A percentile compares a stretch with the other conserved stretches of the same genome.
These are phyloP conservation scores for Pleodorina starrii DNA, from an alignment of 139 green algal species.

Conservation along the genomic window DNA sequence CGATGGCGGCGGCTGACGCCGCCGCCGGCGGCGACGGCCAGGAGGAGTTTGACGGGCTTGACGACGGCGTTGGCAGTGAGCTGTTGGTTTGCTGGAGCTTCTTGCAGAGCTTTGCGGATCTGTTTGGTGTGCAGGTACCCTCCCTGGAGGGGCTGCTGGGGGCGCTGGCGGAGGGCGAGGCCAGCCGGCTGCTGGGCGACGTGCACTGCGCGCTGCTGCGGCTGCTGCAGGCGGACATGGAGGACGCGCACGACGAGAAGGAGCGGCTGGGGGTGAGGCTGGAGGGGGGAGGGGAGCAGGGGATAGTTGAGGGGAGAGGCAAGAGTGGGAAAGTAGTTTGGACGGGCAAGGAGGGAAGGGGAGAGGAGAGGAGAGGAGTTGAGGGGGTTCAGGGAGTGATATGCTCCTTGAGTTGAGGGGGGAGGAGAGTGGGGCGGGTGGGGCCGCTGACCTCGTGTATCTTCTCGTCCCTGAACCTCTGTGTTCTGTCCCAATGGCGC, in stretches of 20 bases:
- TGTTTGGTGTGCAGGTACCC: slow-evolving; percentile 75
- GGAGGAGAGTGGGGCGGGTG: too few species aligned
- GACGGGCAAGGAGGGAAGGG: too few species aligned
- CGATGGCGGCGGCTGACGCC: too few species aligned
- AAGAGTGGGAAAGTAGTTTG: too few species aligned
- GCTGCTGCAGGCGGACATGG: slow-evolving; percentile 77
- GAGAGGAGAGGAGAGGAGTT: too few species aligned
- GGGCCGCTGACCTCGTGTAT: too few species aligned
- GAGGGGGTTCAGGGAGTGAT: too few species aligned
- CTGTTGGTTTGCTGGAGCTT: slow-evolving; percentile 84
- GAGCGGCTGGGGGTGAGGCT: slow-evolving; percentile 22
- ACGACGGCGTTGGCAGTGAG: slow-evolving; percentile 56
- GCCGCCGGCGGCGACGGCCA: neutral
- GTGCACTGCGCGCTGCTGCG: slow-evolving; percentile 86
- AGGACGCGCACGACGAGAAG: slow-evolving; percentile 75
- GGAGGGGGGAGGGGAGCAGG: slow-evolving; percentile 41
- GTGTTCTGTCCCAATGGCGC: too few species aligned
- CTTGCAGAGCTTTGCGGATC: slow-evolving; percentile 78
- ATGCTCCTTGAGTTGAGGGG: too few species aligned
- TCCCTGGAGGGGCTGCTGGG: slow-evolving; percentile 74
- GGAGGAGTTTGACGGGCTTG: neutral
- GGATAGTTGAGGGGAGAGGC: too few species aligned
- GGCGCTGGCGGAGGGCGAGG: slow-evolving; percentile 66
- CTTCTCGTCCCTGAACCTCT: too few species aligned
- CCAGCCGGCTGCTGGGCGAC: slow-evolving; percentile 67